phyloP scores from a whole-genome alignment of 148 eudicot species.

The Rhododendron kiyosumense region DNA sequence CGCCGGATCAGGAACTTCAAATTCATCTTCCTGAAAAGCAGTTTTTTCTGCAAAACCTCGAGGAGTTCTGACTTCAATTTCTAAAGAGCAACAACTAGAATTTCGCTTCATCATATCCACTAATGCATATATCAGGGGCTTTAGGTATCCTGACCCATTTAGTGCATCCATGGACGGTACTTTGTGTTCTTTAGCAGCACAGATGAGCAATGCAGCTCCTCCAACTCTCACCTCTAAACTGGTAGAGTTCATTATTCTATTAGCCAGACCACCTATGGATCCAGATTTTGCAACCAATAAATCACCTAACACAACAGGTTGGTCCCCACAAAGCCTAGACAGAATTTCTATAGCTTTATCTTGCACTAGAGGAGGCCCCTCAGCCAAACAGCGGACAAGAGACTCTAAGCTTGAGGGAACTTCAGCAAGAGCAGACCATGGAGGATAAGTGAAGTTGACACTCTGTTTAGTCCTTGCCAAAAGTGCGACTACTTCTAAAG shows the following conservation, averaged over 20 bases:
- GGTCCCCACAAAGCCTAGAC: conserved; percentile 66
- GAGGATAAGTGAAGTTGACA: conserved; percentile 30
- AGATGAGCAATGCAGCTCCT: conserved; percentile 56
- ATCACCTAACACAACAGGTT: conserved; percentile 53
- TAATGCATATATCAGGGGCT: conserved; percentile 45
- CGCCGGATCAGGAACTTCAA: conserved; percentile 63
- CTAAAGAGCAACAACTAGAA: conserved; percentile 37
- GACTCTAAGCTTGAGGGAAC: conserved; percentile 56
- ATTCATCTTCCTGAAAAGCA: conserved; percentile 52
- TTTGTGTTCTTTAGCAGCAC: conserved; percentile 59
- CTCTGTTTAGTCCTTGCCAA: conserved; percentile 56
- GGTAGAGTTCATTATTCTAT: conserved; percentile 54
- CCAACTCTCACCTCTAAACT: conserved; percentile 73
- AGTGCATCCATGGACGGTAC: conserved; percentile 43
- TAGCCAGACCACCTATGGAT: conserved; percentile 51
- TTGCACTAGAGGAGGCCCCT: conserved; percentile 58
- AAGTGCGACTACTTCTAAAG: conserved; percentile 61
- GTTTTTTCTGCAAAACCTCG: conserved; percentile 41
- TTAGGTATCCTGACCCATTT: conserved; percentile 50
- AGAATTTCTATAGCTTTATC: conserved; percentile 68
- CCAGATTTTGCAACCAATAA: conserved; percentile 44
- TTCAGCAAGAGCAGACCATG: conserved; percentile 59
- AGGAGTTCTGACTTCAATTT: conserved; percentile 57
- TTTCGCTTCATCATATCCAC: conserved; percentile 56
- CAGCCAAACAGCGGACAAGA: conserved; percentile 57